Base-by-base conservation (phyloP, 1,139 yeast species). In the Pichia sp. region DNA sequence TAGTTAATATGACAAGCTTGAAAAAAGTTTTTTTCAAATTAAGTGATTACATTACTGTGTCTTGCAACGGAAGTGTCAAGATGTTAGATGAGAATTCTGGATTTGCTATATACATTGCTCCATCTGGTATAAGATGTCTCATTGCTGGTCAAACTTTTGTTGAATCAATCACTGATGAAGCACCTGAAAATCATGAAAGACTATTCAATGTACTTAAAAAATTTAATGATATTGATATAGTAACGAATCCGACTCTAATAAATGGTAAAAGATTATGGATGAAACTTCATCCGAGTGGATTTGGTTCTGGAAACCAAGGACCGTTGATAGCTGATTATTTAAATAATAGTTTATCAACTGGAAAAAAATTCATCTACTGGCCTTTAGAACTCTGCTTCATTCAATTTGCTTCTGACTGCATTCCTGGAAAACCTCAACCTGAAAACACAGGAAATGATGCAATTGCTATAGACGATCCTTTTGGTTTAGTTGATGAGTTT, bases 111-210 rank as follows among this genome's bases (percentile, higher is more conserved):
- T 81, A 82, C 51, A 56, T 84, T 38, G 74, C 81, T 5, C 95
- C 95, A 0, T 77, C 88, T 11, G 93, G 89, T 0, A 77, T 82
- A 15, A 63, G 88, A 41, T 84, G 85, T 40, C 79, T 76, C 48
- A 63, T 80, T 41, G 76, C 79, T 1, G 50, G 51, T 6, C 52
- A 60, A 3, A 65, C 69, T 20, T 53, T 71, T 14, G 51, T 55
- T 5, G 67, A 64, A 15, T 71, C 75, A 18, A 56, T 74, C 22
- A 64, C 74, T 2, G 56, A 55, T 24, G 59, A 67, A 6, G 69
- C 77, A 2, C 84, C 85, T 0, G 63, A 69, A 31, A 77, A 77
- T 51, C 61, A 67, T 12, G 72, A 69, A 5, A 66, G 66, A 20
- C 59, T 84, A 10, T 56, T 82, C 17, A 66, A 69, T 24, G 58